A percentile compares a stretch with the other conserved stretches of the same genome.
phyloP scores from a whole-genome alignment of 2,329 filamentous ascomycete species.

The Colletotrichum scovillei region DNA sequence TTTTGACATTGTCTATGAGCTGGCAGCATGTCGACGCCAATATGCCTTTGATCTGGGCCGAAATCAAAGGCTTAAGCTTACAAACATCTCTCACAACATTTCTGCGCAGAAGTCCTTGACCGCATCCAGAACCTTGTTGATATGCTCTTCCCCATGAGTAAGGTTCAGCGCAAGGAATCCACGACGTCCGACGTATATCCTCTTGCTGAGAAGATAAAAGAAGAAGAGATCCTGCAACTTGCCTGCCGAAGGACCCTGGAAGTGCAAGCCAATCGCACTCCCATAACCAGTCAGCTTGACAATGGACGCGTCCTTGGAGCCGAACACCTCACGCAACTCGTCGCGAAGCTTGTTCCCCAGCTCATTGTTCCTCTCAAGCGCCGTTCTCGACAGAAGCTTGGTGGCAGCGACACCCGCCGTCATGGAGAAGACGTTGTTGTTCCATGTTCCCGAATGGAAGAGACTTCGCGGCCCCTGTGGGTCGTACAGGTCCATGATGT shows the following conservation, averaged over 20 bases:
- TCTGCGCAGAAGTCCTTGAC: constrained; percentile 19
- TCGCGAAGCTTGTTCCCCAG: constrained; percentile 21
- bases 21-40: no score
- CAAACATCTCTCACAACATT: neutral
- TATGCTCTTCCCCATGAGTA: constrained; percentile 31
- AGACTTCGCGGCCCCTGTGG: constrained; percentile 48
- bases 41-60: no score
- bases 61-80: neutral
- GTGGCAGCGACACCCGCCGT: constrained; percentile 33
- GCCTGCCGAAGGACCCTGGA: constrained; percentile 10
- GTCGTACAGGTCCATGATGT: constrained; percentile 70
- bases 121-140: neutral
- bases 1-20: no score
- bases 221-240: constrained; percentile 28
- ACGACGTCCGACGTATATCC: constrained; percentile 32
- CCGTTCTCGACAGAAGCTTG: constrained; percentile 27
- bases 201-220: constrained; percentile 28
- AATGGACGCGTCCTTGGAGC: neutral
- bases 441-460: constrained; percentile 37
- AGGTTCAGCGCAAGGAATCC: constrained; percentile 33
- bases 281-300: constrained; percentile 28
- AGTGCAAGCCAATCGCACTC: constrained; percentile 30
- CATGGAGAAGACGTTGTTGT: constrained; percentile 37
- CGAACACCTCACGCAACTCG: constrained; percentile 13
- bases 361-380: constrained; percentile 21